Percentiles rank a stretch among this genome's conserved stretches.
phyloP scores from a whole-genome alignment of 306 rosid species.

The Dalbergia cochinchinensis region DNA sequence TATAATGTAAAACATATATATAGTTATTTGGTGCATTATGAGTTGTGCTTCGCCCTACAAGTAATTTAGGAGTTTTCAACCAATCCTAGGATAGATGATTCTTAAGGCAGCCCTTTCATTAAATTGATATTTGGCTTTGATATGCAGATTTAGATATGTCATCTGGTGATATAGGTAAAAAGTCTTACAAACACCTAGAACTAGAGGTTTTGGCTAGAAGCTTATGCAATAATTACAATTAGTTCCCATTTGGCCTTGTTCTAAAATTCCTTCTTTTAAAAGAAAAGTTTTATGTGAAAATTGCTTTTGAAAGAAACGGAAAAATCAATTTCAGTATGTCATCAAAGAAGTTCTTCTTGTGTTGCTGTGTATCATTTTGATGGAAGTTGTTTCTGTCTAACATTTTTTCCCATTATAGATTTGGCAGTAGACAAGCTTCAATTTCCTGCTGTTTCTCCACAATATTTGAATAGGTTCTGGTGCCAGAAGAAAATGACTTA shows the following conservation, averaged over 20 bases:
- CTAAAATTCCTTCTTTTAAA: not conserved
- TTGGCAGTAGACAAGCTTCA: no score
- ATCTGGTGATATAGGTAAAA: not conserved
- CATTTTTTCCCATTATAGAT: no score
- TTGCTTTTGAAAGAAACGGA: slow-evolving; percentile 11
- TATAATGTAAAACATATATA: slow-evolving; percentile 4
- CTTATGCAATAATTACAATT: not conserved
- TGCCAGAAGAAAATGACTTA: no score
- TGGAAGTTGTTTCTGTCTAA: no score
- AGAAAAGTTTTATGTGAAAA: slow-evolving; percentile 4
- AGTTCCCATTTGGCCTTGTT: not conserved
- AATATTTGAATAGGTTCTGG: no score
- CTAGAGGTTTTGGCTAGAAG: not conserved
- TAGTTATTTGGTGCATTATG: slow-evolving; percentile 32
- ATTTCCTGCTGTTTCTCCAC: no score
- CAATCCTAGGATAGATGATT: not conserved
- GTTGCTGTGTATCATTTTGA: no score
- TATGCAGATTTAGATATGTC: not conserved
- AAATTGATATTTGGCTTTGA: not conserved
- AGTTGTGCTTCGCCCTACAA: slow-evolving; percentile 22
- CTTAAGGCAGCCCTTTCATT: not conserved
- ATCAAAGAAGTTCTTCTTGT: not conserved
- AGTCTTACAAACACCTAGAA: not conserved
- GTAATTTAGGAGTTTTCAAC: not conserved
- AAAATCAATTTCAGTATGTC: slow-evolving; percentile 5